Evolutionary conservation across 192 early-diverging fungal species (phyloP).

Genomic region (Linnemannia elongata): DNA sequence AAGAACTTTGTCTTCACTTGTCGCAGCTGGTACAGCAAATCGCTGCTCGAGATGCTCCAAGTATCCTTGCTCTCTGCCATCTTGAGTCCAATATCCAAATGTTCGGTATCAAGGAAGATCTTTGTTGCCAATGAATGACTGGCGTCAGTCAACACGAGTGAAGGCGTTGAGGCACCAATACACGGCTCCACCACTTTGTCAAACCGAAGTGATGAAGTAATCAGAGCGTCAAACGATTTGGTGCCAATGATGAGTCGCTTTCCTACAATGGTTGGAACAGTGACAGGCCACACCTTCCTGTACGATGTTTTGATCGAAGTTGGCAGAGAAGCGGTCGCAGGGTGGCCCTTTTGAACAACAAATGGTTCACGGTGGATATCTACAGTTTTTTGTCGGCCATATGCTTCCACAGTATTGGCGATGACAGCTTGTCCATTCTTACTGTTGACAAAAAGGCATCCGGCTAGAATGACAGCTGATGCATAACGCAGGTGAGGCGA

Average conservation of each 20-base stretch:
- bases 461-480: constrained; percentile 24
- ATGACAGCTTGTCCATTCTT: constrained; percentile 33
- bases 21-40: constrained; percentile 28
- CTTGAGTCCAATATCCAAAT: constrained; percentile 10
- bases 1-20: constrained; percentile 32
- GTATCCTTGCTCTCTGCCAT: constrained; percentile 20
- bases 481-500: constrained; percentile 26
- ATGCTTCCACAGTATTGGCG: constrained; percentile 32
- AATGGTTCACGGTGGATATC: constrained; percentile 32
- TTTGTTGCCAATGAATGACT: constrained; percentile 24
- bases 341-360: constrained; percentile 12
- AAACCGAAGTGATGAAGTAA: constrained; percentile 34
- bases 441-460: constrained; percentile 29
- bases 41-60: constrained; percentile 23
- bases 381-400: constrained; percentile 20
- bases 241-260: constrained; percentile 39
- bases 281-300: constrained; percentile 20
- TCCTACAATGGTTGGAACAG: constrained; percentile 11
- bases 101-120: constrained; percentile 23
- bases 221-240: constrained; percentile 28
- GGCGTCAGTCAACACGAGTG: constrained; percentile 1
- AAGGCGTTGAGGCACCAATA: constrained; percentile 32
- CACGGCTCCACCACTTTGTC: constrained; percentile 18
- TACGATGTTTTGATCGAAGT: constrained; percentile 11
- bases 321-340: constrained; percentile 18